Conservation (phyloP, 2,329 filamentous ascomycete species). For the Decorospora gaudefroyi region DNA sequence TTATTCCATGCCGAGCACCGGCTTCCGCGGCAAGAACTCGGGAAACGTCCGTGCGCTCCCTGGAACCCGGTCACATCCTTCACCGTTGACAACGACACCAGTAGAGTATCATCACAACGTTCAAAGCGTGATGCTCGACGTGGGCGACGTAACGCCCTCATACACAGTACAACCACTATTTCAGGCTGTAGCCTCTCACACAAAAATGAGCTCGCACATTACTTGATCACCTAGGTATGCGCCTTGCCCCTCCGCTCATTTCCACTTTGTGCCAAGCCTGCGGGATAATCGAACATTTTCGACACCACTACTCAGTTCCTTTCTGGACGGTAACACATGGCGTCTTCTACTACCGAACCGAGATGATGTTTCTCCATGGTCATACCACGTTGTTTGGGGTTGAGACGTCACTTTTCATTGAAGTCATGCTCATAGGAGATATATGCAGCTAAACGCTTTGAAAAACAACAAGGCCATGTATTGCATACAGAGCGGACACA, state of each 20-base stretch:
- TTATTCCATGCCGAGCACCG: too few relatives aligned
- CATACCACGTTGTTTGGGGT: not conserved
- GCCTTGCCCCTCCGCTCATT: slow-evolving; percentile 10
- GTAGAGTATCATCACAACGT: not conserved
- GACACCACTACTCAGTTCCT: slow-evolving; percentile 11
- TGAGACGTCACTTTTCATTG: not conserved
- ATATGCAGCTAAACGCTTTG: not conserved
- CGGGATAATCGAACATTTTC: slow-evolving; percentile 15
- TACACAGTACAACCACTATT: too few relatives aligned
- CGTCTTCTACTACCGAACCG: not conserved
- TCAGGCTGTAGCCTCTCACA: not conserved
- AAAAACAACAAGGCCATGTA: not conserved
- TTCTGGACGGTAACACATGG: slow-evolving; percentile 4
- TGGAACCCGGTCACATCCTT: too few relatives aligned
- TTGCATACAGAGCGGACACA: not conserved
- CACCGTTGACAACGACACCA: slow-evolving; percentile 1
- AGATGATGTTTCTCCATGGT: slow-evolving; percentile 7
- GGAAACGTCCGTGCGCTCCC: too few relatives aligned
- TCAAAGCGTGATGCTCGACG: not conserved
- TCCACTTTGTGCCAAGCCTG: slow-evolving; percentile 11
- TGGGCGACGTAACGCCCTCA: too few relatives aligned
- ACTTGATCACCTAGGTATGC: not conserved
- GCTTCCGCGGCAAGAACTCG: too few relatives aligned
- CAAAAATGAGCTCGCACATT: not conserved
- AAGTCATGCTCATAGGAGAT: not conserved